Evolutionary conservation across 2,329 filamentous ascomycete species (phyloP), one percentile per base, ranked within the genome.

Genomic region (Grosmannia clavigera): DNA sequence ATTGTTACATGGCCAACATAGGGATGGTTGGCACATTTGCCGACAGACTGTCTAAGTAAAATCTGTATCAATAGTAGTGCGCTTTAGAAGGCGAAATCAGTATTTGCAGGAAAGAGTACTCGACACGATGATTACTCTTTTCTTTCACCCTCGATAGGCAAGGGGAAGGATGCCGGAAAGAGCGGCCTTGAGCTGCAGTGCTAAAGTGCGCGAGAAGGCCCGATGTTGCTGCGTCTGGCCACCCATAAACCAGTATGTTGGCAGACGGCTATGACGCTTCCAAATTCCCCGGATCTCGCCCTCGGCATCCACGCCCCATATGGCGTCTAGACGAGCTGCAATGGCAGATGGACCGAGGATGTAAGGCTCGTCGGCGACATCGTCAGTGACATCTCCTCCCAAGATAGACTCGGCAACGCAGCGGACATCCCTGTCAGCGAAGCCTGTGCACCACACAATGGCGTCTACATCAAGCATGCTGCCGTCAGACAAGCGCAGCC

Each of bases 401-500:
- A 59, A 31, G 12, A 55, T 50, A 5, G 38, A 38, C 31, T 11
- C 58, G 5, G 58, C 53, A 12, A 60, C 58, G 10, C 35, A 29
- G 12, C 58, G 58, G 9, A 60, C 43, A 14, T 60, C 58, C 40
- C 38, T 56, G 58, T 60, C 58, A 29, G 52, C 38, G n/a, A 60
- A 76, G 6, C 73, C 73, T 0, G 73, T 76, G 61, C 72, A 75
- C 73, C 73, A 75, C 3, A 75, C 61, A 2, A 76, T 65, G 1
- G 70, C 72, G 62, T 75, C 73, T 0, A 68, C 68, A 1, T 73
- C 70, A 14, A 71, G 53, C 1, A 16, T 61, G 48, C 64, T 72
- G 6, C 70, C 70, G 57, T 76, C 73, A 0, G 58, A 60, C 10
- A 60, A 27, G 1, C 43, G 58, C 52, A 60, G 31, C 1, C 58